Evolutionary conservation across 1,284 basidiomycete genomes (phyloP).

Genomic region (Rhodotorula sp.): DNA sequence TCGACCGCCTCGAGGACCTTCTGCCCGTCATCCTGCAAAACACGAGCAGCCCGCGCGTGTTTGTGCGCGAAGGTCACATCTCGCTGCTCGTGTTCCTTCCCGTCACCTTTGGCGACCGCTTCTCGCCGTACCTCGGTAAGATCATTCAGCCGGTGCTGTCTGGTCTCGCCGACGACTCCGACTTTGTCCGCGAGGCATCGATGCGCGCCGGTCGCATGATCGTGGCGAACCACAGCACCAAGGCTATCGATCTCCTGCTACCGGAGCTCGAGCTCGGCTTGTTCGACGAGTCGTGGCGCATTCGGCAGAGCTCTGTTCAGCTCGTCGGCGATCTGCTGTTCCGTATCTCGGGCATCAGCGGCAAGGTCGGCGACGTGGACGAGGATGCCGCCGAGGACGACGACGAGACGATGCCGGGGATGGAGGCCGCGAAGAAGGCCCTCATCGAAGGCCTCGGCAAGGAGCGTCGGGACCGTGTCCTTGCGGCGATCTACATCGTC

Average conservation of each 20-base stretch:
- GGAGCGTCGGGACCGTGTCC: conserved; percentile 84
- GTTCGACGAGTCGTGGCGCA: conserved; percentile 93
- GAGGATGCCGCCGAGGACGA: conserved; percentile 81
- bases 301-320: conserved; percentile 87
- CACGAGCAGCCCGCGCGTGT: conserved; percentile 82
- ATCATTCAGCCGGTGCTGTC: conserved; percentile 91
- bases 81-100: conserved; percentile 95
- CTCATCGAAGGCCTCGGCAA: conserved; percentile 83
- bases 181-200: conserved; percentile 73
- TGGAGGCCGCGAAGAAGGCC: conserved; percentile 76
- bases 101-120: conserved; percentile 91
- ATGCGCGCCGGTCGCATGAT: conserved; percentile 99
- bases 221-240: conserved; percentile 88
- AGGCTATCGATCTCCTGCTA: conserved; percentile 88
- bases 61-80: conserved; percentile 98
- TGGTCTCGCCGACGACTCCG: conserved; percentile 89
- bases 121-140: conserved; percentile 91
- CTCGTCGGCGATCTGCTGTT: conserved; percentile 94
- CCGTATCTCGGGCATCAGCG: conserved; percentile 96
- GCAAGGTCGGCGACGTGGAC: conserved; percentile 73
- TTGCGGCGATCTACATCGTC: conserved; percentile 88
- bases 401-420: conserved; percentile 50
- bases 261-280: conserved; percentile 94
- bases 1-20: conserved; percentile 92
- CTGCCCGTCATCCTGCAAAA: conserved; percentile 92